Percentiles rank a stretch among this genome's conserved stretches.
Evolutionary conservation across 2,329 filamentous ascomycete species (phyloP).

Genomic region (Cercospora sojina): DNA sequence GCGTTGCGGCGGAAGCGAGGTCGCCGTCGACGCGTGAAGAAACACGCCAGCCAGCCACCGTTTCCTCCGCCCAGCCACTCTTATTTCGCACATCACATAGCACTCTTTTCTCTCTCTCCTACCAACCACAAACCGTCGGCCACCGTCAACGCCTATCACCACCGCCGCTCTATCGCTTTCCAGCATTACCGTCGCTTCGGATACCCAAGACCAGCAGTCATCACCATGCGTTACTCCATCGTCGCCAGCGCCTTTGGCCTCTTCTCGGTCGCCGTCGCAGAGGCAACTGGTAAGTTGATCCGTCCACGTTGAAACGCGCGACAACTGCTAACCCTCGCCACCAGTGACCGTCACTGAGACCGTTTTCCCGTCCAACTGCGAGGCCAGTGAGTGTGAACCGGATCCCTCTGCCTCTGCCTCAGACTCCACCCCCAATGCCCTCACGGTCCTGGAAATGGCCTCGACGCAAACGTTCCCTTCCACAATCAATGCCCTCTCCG

Average conservation of each 20-base stretch:
- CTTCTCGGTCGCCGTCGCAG: conserved; percentile 27
- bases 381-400: conserved; percentile 28
- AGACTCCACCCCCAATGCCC: conserved; percentile 20
- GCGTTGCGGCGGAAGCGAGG: not conserved
- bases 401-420: conserved; percentile 9
- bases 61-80: not conserved
- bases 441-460: conserved; percentile 24
- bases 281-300: conserved; percentile 31
- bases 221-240: conserved; percentile 33
- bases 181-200: conserved; percentile 18
- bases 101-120: not conserved
- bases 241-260: conserved; percentile 29
- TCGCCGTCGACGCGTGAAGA: not conserved
- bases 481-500: conserved; percentile 24
- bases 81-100: not conserved
- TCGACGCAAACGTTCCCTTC: conserved; percentile 17
- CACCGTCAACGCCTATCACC: conserved; percentile 2
- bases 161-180: conserved; percentile 6
- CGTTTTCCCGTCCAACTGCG: conserved; percentile 21
- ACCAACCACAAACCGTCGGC: not conserved
- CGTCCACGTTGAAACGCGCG: not conserved
- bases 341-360: conserved; percentile 23
- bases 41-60: not conserved
- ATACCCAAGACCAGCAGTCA: conserved; percentile 13
- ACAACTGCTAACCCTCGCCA: not conserved